Evolutionary conservation across 176 grass and related monocot genomes (phyloP).

Genomic region (Musa acuminata): DNA sequence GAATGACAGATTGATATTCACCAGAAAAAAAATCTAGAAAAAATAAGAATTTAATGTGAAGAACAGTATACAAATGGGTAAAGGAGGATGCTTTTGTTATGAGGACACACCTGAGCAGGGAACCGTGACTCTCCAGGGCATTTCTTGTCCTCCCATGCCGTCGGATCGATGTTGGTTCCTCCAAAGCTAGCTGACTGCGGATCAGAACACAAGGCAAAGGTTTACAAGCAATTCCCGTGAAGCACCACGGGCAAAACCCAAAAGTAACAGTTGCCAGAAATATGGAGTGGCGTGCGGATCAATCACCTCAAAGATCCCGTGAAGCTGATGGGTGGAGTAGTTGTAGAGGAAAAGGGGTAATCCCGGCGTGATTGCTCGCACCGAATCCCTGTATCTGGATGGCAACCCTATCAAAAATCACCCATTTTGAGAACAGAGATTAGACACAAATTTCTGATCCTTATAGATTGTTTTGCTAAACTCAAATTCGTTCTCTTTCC

Average conservation of each 20-base stretch:
- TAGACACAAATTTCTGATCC: neutral
- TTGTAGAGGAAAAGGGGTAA: slow-evolving; percentile 99
- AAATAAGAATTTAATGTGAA: too few species aligned
- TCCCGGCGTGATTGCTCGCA: slow-evolving; percentile 79
- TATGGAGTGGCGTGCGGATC: neutral
- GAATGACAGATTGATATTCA: too few species aligned
- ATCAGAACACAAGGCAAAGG: neutral
- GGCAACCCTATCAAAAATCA: slow-evolving; percentile 34
- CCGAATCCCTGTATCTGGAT: slow-evolving; percentile 89
- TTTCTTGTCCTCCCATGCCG: slow-evolving; percentile 99
- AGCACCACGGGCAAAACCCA: neutral
- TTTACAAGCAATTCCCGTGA: neutral
- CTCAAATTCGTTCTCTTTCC: too few species aligned
- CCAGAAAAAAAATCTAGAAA: too few species aligned
- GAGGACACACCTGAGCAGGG: slow-evolving; percentile 69
- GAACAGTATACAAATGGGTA: neutral
- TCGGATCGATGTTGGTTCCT: slow-evolving; percentile 86
- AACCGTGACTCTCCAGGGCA: slow-evolving; percentile 89
- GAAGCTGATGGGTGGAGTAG: slow-evolving; percentile 96
- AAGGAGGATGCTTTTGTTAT: neutral
- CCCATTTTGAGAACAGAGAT: neutral
- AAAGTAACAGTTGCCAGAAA: neutral
- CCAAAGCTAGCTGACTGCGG: slow-evolving; percentile 82
- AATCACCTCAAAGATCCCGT: slow-evolving; percentile 90
- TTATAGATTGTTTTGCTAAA: too few species aligned